Evolutionary conservation across 768 basidiomycete genomes (phyloP), one percentile per base, ranked within the genome.

Genomic region (Macrocybe gigantea): DNA sequence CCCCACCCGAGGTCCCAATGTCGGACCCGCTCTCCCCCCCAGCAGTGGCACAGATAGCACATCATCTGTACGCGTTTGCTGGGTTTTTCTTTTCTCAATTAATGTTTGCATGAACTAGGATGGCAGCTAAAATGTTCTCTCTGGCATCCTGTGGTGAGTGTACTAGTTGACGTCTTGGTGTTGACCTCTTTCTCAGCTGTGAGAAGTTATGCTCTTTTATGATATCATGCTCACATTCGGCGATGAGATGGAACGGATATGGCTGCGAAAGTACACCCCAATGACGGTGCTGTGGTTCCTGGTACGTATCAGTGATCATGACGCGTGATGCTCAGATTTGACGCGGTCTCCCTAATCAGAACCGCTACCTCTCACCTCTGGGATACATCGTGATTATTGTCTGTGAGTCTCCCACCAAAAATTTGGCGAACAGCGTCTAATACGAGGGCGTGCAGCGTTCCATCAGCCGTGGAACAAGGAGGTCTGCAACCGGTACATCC

Each of bases 91-190:
- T 14, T 15, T 15, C 7, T 10, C 13, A 6, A 32, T 41, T 44
- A 44, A 34, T 13, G 9, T 45, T 30, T 14, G 13, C 15, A 38
- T 14, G 22, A n/a, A 3, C 31, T 41, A 70, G 68, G 34, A 59
- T 63, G 60, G 64, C 60, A 7, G 61, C 63, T 1, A 67, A 69
- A 49, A 62, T 68, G 60, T 68, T 64, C 49, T 69, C 67, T 1
- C 52, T 70, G 9, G 65, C 69, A 6, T 57, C 69, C 12, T 69
- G 66, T 54, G 66, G 67, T 70, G 33, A 14, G 63, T 41, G 9
- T 29, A 11, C 4, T 13, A 13, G 7, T 14, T 32, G 3, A 9
- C 40, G 31, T 41, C 2, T 37, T 37, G 4, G 13, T 36, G 13
- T 12, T 41, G 12, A 22, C 45, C 34, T 33, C 15, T 38, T 33